Evolutionary conservation across 768 basidiomycete species (phyloP).

Genomic region (Dioszegia crocea): DNA sequence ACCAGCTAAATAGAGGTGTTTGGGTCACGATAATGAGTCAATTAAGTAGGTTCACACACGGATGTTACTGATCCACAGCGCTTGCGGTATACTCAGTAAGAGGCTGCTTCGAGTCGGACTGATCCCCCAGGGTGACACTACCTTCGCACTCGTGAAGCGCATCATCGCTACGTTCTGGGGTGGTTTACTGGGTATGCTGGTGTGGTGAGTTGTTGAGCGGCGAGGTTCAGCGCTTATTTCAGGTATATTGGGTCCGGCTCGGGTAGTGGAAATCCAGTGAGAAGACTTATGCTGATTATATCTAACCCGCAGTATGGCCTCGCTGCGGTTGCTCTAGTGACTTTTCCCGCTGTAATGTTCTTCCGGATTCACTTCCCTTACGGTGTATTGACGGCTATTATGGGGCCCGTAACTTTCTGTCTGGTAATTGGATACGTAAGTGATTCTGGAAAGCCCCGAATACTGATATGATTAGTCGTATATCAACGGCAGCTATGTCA

Average conservation of each 20-base stretch:
- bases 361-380: slow-evolving; percentile 70
- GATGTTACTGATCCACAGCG: slow-evolving; percentile 20
- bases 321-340: slow-evolving; percentile 63
- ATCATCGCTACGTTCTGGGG: slow-evolving; percentile 45
- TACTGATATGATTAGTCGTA: slow-evolving; percentile 43
- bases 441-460: slow-evolving; percentile 24
- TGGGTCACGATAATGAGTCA: slow-evolving; percentile 43
- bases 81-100: slow-evolving; percentile 38
- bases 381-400: slow-evolving; percentile 64
- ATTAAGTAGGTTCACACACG: slow-evolving; percentile 22
- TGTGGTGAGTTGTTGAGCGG: slow-evolving; percentile 28
- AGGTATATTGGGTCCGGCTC: slow-evolving; percentile 38
- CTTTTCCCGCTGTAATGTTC: slow-evolving; percentile 69
- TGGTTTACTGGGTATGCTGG: slow-evolving; percentile 36
- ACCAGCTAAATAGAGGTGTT: slow-evolving; percentile 42
- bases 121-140: slow-evolving; percentile 37
- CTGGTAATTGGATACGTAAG: slow-evolving; percentile 40
- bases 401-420: slow-evolving; percentile 41
- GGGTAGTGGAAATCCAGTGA: slow-evolving; percentile 33
- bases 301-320: slow-evolving; percentile 62
- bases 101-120: background rate
- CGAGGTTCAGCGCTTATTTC: background rate
- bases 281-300: too few species aligned
- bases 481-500: slow-evolving; percentile 51
- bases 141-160: slow-evolving; percentile 36